Percentiles rank a stretch among this genome's conserved stretches.
These are phyloP conservation scores for Myxozyma monticola DNA, from an alignment of 805 yeast species.

Conservation along the genomic window DNA sequence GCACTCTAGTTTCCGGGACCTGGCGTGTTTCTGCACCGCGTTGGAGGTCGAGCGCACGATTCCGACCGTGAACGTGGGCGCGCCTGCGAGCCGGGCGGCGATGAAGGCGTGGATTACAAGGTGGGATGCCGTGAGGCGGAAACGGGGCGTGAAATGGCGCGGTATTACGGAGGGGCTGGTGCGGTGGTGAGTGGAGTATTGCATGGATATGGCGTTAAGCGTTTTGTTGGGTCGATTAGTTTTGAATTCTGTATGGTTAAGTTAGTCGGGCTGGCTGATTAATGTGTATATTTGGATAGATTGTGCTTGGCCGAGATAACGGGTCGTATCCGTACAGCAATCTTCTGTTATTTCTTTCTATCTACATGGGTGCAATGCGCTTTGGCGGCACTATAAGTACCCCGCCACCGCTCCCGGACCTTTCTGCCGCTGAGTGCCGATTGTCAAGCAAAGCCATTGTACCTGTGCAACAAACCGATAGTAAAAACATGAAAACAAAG, in stretches of 20 bases:
- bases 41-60: conserved; percentile 56
- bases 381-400: too few species aligned
- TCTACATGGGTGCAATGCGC: too few species aligned
- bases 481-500: not conserved
- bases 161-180: conserved; percentile 6
- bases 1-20: conserved; percentile 85
- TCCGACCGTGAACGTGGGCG: conserved; percentile 65
- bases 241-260: not conserved
- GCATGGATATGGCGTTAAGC: too few species aligned
- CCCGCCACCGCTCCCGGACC: too few species aligned
- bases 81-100: conserved; percentile 21
- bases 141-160: conserved; percentile 9
- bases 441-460: too few species aligned
- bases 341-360: too few species aligned
- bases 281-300: too few species aligned
- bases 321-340: too few species aligned
- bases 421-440: too few species aligned
- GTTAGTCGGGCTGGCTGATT: too few species aligned
- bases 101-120: conserved; percentile 32
- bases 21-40: conserved; percentile 61
- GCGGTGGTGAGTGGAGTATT: conserved; percentile 14
- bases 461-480: too few species aligned
- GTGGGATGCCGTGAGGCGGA: conserved; percentile 17
- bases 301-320: too few species aligned
- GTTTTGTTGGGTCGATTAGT: not conserved